Percentiles rank a stretch among this genome's conserved stretches.
phyloP scores from a whole-genome alignment of 306 rosid genomes.

The Cicer pinnatifidum region DNA sequence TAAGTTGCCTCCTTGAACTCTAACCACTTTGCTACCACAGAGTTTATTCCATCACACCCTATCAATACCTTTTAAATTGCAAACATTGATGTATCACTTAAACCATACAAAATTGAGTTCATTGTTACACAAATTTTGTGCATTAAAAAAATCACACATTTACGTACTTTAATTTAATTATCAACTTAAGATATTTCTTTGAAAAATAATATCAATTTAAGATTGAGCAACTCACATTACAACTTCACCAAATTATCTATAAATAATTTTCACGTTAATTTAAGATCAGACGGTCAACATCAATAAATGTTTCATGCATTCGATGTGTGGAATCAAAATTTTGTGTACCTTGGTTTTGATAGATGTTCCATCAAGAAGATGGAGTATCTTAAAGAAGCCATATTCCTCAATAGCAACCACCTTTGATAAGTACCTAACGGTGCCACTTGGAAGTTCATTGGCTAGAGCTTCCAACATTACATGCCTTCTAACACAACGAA shows the following conservation, averaged over 20 bases:
- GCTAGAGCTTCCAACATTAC: constrained; percentile 63
- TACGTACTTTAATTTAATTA: too few relatives aligned
- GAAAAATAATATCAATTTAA: too few relatives aligned
- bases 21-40: constrained; percentile 71
- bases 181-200: too few relatives aligned
- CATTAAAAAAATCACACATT: too few relatives aligned
- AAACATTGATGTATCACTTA: not conserved
- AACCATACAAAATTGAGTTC: constrained; percentile 18
- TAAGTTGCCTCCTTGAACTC: constrained; percentile 61
- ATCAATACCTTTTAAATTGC: constrained; percentile 60
- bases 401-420: constrained; percentile 72
- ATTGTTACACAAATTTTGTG: too few relatives aligned
- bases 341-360: constrained; percentile 63
- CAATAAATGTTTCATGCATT: too few relatives aligned
- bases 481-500: constrained; percentile 61
- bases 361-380: constrained; percentile 68
- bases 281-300: too few relatives aligned
- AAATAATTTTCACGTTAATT: too few relatives aligned
- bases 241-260: too few relatives aligned
- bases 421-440: constrained; percentile 72
- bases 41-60: constrained; percentile 89
- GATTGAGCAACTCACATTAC: too few relatives aligned
- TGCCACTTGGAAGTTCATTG: constrained; percentile 68
- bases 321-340: too few relatives aligned
- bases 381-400: constrained; percentile 60